Evolutionary conservation across 2,329 filamentous ascomycete genomes (phyloP).

Genomic region (Arthrobotrys entomopaga): DNA sequence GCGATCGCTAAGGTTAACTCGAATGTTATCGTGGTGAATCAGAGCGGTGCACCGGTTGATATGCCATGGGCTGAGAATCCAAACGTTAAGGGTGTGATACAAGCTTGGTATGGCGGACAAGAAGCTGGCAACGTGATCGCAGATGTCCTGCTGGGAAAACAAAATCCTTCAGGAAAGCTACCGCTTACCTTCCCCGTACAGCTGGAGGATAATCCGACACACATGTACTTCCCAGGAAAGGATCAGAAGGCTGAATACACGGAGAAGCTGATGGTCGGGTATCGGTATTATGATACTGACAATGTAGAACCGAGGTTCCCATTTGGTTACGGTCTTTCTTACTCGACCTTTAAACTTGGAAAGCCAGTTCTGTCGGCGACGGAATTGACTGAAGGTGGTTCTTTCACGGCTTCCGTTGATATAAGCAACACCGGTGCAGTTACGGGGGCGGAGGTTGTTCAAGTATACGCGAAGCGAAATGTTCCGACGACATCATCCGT

Average conservation of each 20-base stretch:
- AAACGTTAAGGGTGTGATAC: constrained; percentile 72
- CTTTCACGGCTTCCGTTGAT: constrained; percentile 63
- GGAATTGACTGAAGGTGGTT: constrained; percentile 68
- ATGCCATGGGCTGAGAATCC: constrained; percentile 71
- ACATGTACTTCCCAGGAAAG: constrained; percentile 79
- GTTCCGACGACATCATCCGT: constrained; percentile 71
- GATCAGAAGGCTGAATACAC: constrained; percentile 74
- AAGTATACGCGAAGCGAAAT: constrained; percentile 67
- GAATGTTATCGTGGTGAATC: constrained; percentile 74
- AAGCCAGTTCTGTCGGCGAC: constrained; percentile 66
- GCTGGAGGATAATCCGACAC: constrained; percentile 75
- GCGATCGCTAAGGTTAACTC: constrained; percentile 72
- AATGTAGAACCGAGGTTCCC: constrained; percentile 71
- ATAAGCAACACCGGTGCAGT: constrained; percentile 69
- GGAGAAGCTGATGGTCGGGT: constrained; percentile 78
- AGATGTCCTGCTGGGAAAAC: constrained; percentile 72
- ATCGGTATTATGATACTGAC: constrained; percentile 73
- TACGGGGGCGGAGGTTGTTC: constrained; percentile 75
- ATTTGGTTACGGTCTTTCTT: constrained; percentile 75
- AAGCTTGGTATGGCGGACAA: constrained; percentile 76
- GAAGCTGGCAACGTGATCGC: constrained; percentile 75
- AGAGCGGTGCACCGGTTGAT: constrained; percentile 70
- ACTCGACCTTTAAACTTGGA: constrained; percentile 72
- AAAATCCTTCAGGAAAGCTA: constrained; percentile 75
- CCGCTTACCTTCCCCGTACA: constrained; percentile 75